Conservation (phyloP, 345 rosid genomes). For the Aquilaria malaccensis region DNA sequence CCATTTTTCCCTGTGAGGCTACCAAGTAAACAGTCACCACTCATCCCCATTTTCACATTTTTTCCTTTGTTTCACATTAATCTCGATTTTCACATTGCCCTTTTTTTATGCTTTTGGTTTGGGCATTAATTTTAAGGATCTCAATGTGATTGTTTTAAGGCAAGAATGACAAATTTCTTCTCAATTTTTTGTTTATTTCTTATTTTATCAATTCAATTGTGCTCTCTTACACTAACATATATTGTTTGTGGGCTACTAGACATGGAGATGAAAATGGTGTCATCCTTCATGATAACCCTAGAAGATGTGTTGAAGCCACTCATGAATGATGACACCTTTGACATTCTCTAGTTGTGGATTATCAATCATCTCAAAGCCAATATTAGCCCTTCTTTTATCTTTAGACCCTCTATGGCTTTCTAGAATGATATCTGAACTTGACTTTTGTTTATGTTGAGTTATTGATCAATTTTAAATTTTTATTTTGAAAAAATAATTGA, state of each 20-base stretch:
- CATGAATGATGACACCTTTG: conserved; percentile 74
- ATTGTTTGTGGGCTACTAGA: too few relatives aligned
- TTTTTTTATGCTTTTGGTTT: conserved; percentile 24
- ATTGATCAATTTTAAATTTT: too few relatives aligned
- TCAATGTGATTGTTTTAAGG: conserved; percentile 20
- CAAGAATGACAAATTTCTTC: too few relatives aligned
- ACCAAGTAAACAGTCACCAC: too few relatives aligned
- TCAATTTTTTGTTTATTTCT: too few relatives aligned
- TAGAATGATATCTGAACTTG: not conserved
- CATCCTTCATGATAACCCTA: conserved; percentile 53
- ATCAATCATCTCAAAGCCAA: conserved; percentile 75
- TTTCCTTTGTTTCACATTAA: conserved; percentile 25
- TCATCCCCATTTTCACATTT: too few relatives aligned
- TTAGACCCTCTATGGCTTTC: not conserved
- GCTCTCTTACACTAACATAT: too few relatives aligned
- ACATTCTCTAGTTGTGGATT: conserved; percentile 59
- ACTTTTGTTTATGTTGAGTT: too few relatives aligned
- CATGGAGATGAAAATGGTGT: conserved; percentile 19
- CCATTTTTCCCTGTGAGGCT: too few relatives aligned
- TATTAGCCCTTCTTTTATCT: conserved; percentile 24
- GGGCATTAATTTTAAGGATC: conserved; percentile 51
- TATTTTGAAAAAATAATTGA: too few relatives aligned
- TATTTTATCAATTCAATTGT: too few relatives aligned
- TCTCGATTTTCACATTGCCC: conserved; percentile 48
- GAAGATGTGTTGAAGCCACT: conserved; percentile 64